Evolutionary conservation across 495 filamentous ascomycete species (phyloP).

Genomic region (Penicillium bovifimosum): DNA sequence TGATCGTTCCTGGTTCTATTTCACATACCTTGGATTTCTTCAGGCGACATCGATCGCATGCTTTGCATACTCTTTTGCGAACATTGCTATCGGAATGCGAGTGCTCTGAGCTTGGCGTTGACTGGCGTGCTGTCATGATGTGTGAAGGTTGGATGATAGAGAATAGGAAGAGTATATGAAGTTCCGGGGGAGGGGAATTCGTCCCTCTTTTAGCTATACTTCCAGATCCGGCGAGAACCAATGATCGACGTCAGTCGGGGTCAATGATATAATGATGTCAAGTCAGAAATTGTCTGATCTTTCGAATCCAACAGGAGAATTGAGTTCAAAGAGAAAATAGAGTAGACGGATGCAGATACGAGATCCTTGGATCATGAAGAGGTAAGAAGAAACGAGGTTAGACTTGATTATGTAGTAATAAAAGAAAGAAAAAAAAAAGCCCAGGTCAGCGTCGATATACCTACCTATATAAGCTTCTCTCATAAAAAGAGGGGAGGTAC

Average conservation of each 20-base stretch:
- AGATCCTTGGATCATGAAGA: background rate
- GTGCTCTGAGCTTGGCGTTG: conserved; percentile 41
- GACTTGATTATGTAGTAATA: background rate
- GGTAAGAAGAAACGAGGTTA: background rate
- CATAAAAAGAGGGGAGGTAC: background rate
- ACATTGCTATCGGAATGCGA: conserved; percentile 41
- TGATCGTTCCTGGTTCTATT: background rate
- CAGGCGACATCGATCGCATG: conserved; percentile 58
- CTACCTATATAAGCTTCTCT: background rate
- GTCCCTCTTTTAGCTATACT: conserved; percentile 19
- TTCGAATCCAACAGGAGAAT: conserved; percentile 3
- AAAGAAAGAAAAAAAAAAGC: background rate
- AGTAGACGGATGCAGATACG: conserved; percentile 1
- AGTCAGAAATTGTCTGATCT: background rate
- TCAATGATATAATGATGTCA: conserved; percentile 31
- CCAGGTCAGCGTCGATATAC: background rate
- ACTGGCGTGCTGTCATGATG: conserved; percentile 44
- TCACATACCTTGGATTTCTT: conserved; percentile 59
- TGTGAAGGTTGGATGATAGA: conserved; percentile 8
- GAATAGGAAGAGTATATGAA: background rate
- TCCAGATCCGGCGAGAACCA: conserved; percentile 18
- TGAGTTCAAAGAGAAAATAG: conserved; percentile 7
- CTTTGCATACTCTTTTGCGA: conserved; percentile 58
- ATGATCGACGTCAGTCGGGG: conserved; percentile 29
- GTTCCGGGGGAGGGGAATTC: conserved; percentile 1